phyloP scores from a whole-genome alignment of 1,284 basidiomycete species.

The Phaffia rhodozyma region DNA sequence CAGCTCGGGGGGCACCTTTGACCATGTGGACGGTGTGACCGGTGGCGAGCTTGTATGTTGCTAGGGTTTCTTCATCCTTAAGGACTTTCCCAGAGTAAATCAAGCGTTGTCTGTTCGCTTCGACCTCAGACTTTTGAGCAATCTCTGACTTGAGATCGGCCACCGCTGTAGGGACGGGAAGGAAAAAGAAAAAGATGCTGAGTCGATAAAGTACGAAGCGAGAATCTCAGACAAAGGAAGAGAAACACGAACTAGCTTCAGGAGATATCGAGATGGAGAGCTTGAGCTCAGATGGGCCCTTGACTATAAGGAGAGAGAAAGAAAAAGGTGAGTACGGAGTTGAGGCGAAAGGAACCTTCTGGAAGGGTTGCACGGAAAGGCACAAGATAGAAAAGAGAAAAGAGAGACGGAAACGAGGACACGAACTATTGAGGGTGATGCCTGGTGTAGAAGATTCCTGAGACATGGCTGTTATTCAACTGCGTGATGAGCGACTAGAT shows the following conservation, averaged over 20 bases:
- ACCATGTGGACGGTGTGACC: slow-evolving; percentile 87
- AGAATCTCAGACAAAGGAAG: neutral
- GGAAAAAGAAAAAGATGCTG: neutral
- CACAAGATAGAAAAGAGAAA: neutral
- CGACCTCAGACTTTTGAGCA: slow-evolving; percentile 68
- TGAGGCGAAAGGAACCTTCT: neutral
- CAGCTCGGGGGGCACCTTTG: slow-evolving; percentile 51
- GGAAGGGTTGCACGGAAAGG: neutral
- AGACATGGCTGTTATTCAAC: no score
- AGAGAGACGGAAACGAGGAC: neutral
- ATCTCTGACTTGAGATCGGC: slow-evolving; percentile 75
- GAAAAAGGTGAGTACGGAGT: neutral
- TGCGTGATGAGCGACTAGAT: no score
- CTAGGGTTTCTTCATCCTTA: slow-evolving; percentile 69
- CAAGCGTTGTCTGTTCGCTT: slow-evolving; percentile 66
- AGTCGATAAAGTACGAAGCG: neutral
- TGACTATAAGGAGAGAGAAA: slow-evolving; percentile 24
- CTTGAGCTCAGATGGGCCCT: slow-evolving; percentile 77
- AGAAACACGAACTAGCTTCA: slow-evolving; percentile 40
- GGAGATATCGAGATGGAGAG: slow-evolving; percentile 65
- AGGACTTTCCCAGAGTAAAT: slow-evolving; percentile 60
- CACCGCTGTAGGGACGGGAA: slow-evolving; percentile 38
- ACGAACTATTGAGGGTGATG: slow-evolving; percentile 24
- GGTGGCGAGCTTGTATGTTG: slow-evolving; percentile 72
- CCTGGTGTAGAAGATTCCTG: slow-evolving; percentile 19